phyloP scores from a whole-genome alignment of 768 basidiomycete genomes.

The Rhodosporidiobolus odoratus region DNA sequence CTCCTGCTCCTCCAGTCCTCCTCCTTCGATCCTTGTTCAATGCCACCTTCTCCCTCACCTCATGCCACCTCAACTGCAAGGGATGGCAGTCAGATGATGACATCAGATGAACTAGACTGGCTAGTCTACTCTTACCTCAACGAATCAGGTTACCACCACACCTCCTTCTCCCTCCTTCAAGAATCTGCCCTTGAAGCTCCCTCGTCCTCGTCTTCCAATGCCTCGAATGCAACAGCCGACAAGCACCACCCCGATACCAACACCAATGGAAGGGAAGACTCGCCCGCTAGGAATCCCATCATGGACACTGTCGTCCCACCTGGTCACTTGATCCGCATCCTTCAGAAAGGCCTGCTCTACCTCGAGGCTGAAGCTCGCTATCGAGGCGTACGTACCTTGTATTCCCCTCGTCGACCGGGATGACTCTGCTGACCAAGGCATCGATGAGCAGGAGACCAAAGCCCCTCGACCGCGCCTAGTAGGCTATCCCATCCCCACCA shows the following conservation, averaged over 20 bases:
- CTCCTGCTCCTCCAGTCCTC: neutral
- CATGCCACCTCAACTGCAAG: neutral
- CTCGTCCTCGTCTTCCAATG: neutral
- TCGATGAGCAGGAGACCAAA: too few species aligned
- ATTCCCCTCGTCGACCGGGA: too few species aligned
- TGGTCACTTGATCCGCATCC: slow-evolving; percentile 39
- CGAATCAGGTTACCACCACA: slow-evolving; percentile 38
- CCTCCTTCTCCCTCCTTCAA: slow-evolving; percentile 35
- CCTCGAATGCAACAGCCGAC: neutral
- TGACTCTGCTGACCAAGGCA: slow-evolving; percentile 2
- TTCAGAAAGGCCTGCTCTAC: slow-evolving; percentile 42
- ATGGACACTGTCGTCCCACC: slow-evolving; percentile 34
- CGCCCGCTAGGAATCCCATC: slow-evolving; percentile 1
- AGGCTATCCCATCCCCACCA: slow-evolving; percentile 33
- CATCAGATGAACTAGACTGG: slow-evolving; percentile 38
- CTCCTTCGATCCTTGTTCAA: neutral
- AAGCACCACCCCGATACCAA: neutral
- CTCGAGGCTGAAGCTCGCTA: slow-evolving; percentile 39
- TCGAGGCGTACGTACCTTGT: slow-evolving; percentile 28
- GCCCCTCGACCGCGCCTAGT: slow-evolving; percentile 17
- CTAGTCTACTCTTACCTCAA: slow-evolving; percentile 41
- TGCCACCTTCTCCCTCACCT: neutral
- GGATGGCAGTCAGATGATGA: slow-evolving; percentile 13
- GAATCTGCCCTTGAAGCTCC: slow-evolving; percentile 32
- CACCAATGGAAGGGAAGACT: neutral